These are phyloP conservation scores for Chamaecyparis obtusa DNA, from an alignment of 75 land plant genomes.

Conservation along the genomic window DNA sequence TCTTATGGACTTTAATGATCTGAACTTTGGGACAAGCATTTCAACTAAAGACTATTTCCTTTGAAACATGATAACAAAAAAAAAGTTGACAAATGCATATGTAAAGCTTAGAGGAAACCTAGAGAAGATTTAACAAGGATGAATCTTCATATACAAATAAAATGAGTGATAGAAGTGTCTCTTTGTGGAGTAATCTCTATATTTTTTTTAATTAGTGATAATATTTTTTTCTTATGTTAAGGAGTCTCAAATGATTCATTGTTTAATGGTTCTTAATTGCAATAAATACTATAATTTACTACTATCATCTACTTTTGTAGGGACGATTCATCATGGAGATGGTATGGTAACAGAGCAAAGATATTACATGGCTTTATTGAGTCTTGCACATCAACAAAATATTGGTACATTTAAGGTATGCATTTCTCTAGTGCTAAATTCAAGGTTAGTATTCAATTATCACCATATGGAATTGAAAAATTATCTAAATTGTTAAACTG, in stretches of 20 bases:
- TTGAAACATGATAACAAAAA: neutral
- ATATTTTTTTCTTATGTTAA: neutral
- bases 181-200: neutral
- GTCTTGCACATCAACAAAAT: conserved; percentile 11
- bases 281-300: neutral
- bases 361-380: conserved; percentile 12
- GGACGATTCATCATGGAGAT: conserved; percentile 1
- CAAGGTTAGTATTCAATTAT: neutral
- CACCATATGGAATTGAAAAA: neutral
- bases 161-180: neutral
- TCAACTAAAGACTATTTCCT: neutral
- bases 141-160: neutral
- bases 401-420: conserved; percentile 1
- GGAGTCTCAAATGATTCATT: neutral
- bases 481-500: neutral
- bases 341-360: neutral
- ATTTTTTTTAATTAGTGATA: too few species aligned
- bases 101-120: too few species aligned
- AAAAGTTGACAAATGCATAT: neutral
- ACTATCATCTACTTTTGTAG: neutral
- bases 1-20: neutral
- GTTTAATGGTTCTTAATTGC: neutral
- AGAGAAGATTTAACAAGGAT: neutral
- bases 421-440: neutral
- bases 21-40: neutral